Evolutionary conservation across 2,329 filamentous ascomycete species (phyloP), one percentile per base, ranked within the genome.

Genomic region (Fusarium sambucinum): DNA sequence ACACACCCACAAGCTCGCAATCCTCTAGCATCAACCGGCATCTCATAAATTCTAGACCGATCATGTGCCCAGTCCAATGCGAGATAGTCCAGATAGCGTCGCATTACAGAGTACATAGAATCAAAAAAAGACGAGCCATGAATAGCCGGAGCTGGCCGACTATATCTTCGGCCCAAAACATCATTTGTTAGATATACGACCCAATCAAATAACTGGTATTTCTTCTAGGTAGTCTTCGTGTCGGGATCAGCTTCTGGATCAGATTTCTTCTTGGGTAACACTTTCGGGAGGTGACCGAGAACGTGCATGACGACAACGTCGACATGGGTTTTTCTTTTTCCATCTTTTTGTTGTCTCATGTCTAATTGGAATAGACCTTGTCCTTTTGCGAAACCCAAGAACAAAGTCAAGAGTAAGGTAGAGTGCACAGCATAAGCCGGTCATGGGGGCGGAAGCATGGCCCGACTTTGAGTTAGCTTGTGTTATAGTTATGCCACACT

Each of bases 201-300:
- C 59, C 58, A 63, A 63, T 63, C 30, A 63, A 13, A 21, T 46
- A 9, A 14, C 16, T 13, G 9, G 10, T 23, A 19, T 19, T 38
- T 27, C 46, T 42, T 51, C 61, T 46, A 61, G 37, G 61, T 47
- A 53, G 46, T 46, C 32, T 48, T 23, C 46, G 35, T 44, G 40
- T 19, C 55, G 23, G 59, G 65, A 45, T 48, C 38, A 58, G 40
- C 42, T 66, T 46, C 47, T 51, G 23, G 23, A 29, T 17, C 47
- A 21, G 32, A 51, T 51, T 25, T 50, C 35, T 51, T 40, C 38
- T 64, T 59, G 51, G 54, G 59, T 68, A 59, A 44, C 54, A 68
- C 59, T 60, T 63, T 68, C 66, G 66, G 66, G 60, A 69, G 66
- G 52, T 65, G 66, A 57, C 66, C 66, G 65, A 69, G 61, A 57